Conservation (phyloP, 208 protist genomes). For the Angomonas ambiguus region DNA sequence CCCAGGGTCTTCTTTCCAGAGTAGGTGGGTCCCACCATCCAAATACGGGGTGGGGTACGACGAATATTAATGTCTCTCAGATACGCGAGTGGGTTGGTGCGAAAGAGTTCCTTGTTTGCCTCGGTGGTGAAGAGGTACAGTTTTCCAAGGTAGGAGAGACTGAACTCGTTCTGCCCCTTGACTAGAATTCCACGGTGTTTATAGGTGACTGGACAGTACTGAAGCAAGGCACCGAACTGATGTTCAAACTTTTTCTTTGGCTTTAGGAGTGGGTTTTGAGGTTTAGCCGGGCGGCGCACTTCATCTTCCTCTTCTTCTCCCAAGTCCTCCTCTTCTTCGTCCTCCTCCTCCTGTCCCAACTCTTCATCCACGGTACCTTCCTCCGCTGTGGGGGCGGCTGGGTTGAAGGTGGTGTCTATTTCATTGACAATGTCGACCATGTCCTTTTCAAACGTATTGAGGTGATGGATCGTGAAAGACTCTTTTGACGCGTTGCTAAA, state of each 20-base stretch:
- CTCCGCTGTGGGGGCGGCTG: slow-evolving; percentile 36
- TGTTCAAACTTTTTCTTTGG: slow-evolving; percentile 60
- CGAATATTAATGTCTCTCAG: slow-evolving; percentile 34
- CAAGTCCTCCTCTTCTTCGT: slow-evolving; percentile 45
- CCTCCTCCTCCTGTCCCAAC: slow-evolving; percentile 43
- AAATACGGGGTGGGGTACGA: slow-evolving; percentile 65
- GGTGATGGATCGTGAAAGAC: slow-evolving; percentile 25
- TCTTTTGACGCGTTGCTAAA: neutral
- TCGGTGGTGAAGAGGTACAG: slow-evolving; percentile 80
- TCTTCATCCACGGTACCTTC: slow-evolving; percentile 54
- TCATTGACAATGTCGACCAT: slow-evolving; percentile 35
- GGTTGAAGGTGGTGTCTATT: slow-evolving; percentile 45
- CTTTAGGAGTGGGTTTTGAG: slow-evolving; percentile 32
- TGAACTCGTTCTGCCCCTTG: slow-evolving; percentile 55
- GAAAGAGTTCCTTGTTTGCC: slow-evolving; percentile 49
- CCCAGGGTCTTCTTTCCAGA: slow-evolving; percentile 77
- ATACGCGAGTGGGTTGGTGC: slow-evolving; percentile 64
- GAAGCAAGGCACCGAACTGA: slow-evolving; percentile 69
- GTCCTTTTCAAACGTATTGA: slow-evolving; percentile 42
- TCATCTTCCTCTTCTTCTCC: slow-evolving; percentile 48
- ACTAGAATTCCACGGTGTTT: slow-evolving; percentile 63
- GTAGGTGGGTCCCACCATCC: slow-evolving; percentile 61
- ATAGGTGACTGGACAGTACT: slow-evolving; percentile 86
- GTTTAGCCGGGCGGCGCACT: neutral
- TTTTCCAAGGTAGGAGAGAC: slow-evolving; percentile 43